phyloP scores from a whole-genome alignment of 1,284 basidiomycete genomes.

The Ganoderma resinaceum region DNA sequence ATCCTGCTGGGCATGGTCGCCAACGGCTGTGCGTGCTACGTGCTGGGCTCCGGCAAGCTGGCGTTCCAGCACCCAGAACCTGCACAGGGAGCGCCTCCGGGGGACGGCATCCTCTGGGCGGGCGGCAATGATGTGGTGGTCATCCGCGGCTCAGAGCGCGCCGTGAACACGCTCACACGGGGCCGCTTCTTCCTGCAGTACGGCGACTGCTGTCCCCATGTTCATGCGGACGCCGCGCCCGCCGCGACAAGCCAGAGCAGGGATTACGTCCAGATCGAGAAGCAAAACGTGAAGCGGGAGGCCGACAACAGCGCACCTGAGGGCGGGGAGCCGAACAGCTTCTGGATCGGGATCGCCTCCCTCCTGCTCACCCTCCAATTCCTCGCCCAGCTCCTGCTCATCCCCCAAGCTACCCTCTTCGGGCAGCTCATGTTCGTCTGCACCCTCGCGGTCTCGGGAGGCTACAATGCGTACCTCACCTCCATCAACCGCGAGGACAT shows the following conservation, averaged over 20 bases:
- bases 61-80: slow-evolving; percentile 19
- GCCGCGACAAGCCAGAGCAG: not conserved
- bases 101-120: slow-evolving; percentile 25
- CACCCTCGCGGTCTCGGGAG: slow-evolving; percentile 26
- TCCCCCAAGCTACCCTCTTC: slow-evolving; percentile 28
- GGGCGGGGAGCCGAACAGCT: not conserved
- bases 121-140: slow-evolving; percentile 15
- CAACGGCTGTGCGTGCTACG: slow-evolving; percentile 24
- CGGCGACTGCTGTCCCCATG: not conserved
- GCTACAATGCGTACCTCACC: slow-evolving; percentile 28
- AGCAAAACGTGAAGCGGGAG: not conserved
- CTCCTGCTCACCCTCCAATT: slow-evolving; percentile 28
- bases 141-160: slow-evolving; percentile 25
- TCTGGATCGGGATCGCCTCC: slow-evolving; percentile 19
- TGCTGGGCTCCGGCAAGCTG: slow-evolving; percentile 24
- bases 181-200: slow-evolving; percentile 25
- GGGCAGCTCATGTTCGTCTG: slow-evolving; percentile 31
- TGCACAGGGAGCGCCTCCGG: slow-evolving; percentile 19
- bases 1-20: slow-evolving; percentile 24
- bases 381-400: slow-evolving; percentile 28
- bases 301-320: not conserved
- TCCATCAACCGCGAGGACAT: slow-evolving; percentile 27
- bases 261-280: not conserved
- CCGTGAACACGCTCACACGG: slow-evolving; percentile 27
- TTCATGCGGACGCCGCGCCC: too few species aligned